Evolutionary conservation across 768 basidiomycete species (phyloP).

Genomic region (Rhodotorula babjevae): DNA sequence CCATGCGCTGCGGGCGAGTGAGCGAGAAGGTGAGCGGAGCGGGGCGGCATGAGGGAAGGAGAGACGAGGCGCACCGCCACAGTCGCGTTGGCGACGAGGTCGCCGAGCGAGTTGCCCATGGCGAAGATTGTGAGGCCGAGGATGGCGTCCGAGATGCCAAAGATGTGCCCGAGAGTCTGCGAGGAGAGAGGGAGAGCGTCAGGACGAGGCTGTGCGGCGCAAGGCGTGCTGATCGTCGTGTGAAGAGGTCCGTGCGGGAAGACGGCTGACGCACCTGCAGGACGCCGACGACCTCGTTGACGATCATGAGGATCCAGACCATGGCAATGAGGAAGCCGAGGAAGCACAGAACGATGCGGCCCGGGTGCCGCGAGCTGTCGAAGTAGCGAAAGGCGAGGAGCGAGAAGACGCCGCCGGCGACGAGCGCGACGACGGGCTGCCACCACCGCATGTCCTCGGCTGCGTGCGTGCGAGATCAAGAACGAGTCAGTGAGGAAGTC

Average conservation of each 20-base stretch:
- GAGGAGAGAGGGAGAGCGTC: neutral
- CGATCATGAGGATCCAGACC: constrained; percentile 98
- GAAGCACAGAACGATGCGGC: constrained; percentile 64
- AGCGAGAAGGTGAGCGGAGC: neutral
- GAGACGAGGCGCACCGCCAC: constrained; percentile 57
- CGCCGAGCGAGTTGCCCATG: constrained; percentile 90
- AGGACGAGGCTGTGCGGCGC: too few species aligned
- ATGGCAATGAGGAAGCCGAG: constrained; percentile 87
- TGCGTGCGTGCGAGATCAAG: neutral
- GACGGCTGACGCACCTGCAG: constrained; percentile 60
- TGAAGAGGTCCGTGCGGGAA: too few species aligned
- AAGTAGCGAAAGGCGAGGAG: constrained; percentile 58
- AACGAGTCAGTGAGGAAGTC: neutral
- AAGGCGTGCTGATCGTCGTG: too few species aligned
- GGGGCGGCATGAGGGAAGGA: neutral
- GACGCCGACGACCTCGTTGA: constrained; percentile 88
- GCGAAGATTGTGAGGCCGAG: constrained; percentile 96
- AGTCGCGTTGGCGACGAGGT: constrained; percentile 93
- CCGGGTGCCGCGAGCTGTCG: constrained; percentile 59
- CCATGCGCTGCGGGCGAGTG: constrained; percentile 52
- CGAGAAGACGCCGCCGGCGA: constrained; percentile 58
- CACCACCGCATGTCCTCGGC: constrained; percentile 45
- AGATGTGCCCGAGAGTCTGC: constrained; percentile 85
- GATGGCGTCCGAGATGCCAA: constrained; percentile 94
- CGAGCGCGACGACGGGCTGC: constrained; percentile 56